Conservation (phyloP, 352 stramenopile species). For the Pythium monospermum region DNA sequence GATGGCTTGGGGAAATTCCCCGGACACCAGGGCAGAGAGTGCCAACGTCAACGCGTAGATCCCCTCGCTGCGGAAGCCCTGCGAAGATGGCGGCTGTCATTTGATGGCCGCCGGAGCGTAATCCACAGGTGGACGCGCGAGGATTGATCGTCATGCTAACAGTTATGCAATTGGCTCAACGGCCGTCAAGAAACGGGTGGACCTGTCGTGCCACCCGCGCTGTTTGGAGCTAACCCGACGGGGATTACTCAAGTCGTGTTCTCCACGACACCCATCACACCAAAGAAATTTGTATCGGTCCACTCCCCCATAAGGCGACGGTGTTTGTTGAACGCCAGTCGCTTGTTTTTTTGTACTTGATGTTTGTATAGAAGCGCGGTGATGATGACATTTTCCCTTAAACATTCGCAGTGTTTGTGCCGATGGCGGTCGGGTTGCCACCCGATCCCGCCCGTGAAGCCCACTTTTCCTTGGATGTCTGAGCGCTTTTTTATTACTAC, state of each 20-base stretch:
- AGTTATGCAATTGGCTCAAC: slow-evolving; percentile 91
- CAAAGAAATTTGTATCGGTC: slow-evolving; percentile 20
- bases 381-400: slow-evolving; percentile 78
- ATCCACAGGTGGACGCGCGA: slow-evolving; percentile 45
- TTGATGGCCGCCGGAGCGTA: slow-evolving; percentile 14
- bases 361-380: slow-evolving; percentile 34
- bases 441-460: slow-evolving; percentile 55
- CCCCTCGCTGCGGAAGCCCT: slow-evolving; percentile 64
- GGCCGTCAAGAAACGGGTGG: slow-evolving; percentile 30
- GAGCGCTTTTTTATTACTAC: slow-evolving; percentile 23
- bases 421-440: slow-evolving; percentile 61
- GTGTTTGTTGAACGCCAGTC: slow-evolving; percentile 41
- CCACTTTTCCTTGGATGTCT: slow-evolving; percentile 46
- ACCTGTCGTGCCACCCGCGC: slow-evolving; percentile 60
- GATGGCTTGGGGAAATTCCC: slow-evolving; percentile 88
- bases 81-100: slow-evolving; percentile 35
- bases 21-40: slow-evolving; percentile 87
- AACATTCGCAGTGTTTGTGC: slow-evolving; percentile 87
- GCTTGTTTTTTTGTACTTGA: background rate
- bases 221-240: slow-evolving; percentile 86
- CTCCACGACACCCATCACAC: slow-evolving; percentile 74
- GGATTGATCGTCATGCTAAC: slow-evolving; percentile 89
- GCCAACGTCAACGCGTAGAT: slow-evolving; percentile 76
- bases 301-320: background rate
- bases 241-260: slow-evolving; percentile 92